These are phyloP conservation scores for Gamsiella multidivaricata DNA, from an alignment of 192 early-diverging fungal genomes.

Conservation along the genomic window DNA sequence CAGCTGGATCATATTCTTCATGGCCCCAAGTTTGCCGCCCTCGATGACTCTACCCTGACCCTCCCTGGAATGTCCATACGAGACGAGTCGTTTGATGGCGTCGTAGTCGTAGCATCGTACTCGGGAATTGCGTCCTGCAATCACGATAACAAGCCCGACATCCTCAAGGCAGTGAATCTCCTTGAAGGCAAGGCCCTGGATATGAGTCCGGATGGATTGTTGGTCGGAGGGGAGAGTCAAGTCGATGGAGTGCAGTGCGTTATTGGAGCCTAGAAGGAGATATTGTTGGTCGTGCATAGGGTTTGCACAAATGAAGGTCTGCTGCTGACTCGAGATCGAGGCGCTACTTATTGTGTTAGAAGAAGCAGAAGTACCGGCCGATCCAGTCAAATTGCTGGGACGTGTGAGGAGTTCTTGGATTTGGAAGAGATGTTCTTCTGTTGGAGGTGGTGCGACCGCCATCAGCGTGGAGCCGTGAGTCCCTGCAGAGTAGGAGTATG, in stretches of 20 bases:
- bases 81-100: conserved; percentile 30
- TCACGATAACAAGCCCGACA: conserved; percentile 38
- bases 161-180: conserved; percentile 53
- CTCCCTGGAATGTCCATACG: conserved; percentile 46
- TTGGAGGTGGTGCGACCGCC: conserved; percentile 8
- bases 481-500: conserved; percentile 16
- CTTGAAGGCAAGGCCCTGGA: conserved; percentile 39
- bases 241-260: conserved; percentile 46
- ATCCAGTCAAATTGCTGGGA: too few species aligned
- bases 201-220: conserved; percentile 37
- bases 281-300: conserved; percentile 54
- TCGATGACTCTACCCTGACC: conserved; percentile 37
- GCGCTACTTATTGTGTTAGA: neutral
- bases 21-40: conserved; percentile 21
- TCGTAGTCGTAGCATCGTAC: conserved; percentile 52
- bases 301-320: conserved; percentile 31
- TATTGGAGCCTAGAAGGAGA: conserved; percentile 37
- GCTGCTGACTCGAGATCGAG: neutral
- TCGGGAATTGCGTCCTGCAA: conserved; percentile 41
- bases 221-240: conserved; percentile 28
- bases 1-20: conserved; percentile 53
- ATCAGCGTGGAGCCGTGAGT: conserved; percentile 13
- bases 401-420: conserved; percentile 39
- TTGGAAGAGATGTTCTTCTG: conserved; percentile 41
- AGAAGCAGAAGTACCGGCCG: too few species aligned